Conservation (phyloP, 495 filamentous ascomycete species). For the Clohesyomyces aquaticus region DNA sequence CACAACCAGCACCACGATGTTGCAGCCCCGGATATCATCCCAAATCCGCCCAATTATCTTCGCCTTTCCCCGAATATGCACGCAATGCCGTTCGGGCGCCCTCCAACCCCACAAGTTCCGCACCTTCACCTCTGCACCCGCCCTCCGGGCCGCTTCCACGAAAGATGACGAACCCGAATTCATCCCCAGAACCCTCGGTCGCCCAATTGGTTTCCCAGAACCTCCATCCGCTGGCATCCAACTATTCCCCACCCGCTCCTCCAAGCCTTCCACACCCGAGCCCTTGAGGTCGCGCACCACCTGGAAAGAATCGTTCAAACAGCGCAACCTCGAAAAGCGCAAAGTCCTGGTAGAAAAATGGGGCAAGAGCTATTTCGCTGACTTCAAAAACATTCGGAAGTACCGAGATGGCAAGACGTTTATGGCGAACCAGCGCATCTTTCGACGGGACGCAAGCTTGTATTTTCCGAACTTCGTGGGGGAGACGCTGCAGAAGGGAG, state of each 20-base stretch:
- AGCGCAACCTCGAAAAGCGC: constrained; percentile 75
- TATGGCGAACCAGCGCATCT: constrained; percentile 72
- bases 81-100: constrained; percentile 5
- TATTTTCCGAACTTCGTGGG: constrained; percentile 94
- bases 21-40: constrained; percentile 23
- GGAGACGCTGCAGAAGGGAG: constrained; percentile 63
- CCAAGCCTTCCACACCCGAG: constrained; percentile 46
- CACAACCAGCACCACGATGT: constrained; percentile 17
- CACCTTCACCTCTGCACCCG: constrained; percentile 10
- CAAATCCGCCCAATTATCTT: neutral
- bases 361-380: constrained; percentile 85
- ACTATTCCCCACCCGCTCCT: neutral
- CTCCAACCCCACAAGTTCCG: neutral
- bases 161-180: constrained; percentile 59
- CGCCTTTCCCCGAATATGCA: constrained; percentile 5
- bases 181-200: constrained; percentile 68
- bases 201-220: constrained; percentile 78
- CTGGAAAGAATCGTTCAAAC: constrained; percentile 78
- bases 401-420: constrained; percentile 88
- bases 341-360: constrained; percentile 65
- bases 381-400: constrained; percentile 77
- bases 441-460: constrained; percentile 73
- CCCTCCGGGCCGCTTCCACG: constrained; percentile 11
- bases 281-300: constrained; percentile 71
- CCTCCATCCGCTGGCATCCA: constrained; percentile 65